Base-by-base conservation (phyloP, 2,329 filamentous ascomycete species). In the Akanthomyces muscarius region DNA sequence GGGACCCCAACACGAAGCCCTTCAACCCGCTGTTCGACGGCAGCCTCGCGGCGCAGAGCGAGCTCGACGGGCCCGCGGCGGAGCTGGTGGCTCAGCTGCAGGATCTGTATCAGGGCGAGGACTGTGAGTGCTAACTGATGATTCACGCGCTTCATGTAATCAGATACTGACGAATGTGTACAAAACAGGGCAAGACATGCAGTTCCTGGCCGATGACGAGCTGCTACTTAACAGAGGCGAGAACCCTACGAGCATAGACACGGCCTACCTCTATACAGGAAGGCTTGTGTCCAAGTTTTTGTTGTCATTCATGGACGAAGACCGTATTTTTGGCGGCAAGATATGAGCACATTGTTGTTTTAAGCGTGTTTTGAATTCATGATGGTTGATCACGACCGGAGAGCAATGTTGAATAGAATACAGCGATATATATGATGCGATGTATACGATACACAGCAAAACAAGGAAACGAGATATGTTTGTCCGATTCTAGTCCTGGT, bases 401-500 rank as follows among this genome's bases (percentile, higher is more conserved):
- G 45, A n/a, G 25, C 5, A 41, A 23, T 59, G 16, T 14, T 38
- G 10, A 16, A 41, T 41, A 52, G 23, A 16, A 33, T 45, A 45
- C 38, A n/a, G 30, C 21, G 36, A 53, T 25, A 53, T 25, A 48
- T 21, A 41, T 16, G 42, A 55, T 23, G 45, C 25, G n/a, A 50
- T 18, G 30, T 1, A 10, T 13, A 52, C 13, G 13, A 25, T 21
- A 52, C 52, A 61, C 23, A 52, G 8, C 38, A 44, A 44, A 16
- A 51, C 25, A 33, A 13, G 25, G n/a, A 44, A 33, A 53, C 57
- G 28, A 63, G 14, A 55, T 62, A 80, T 86, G 82, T 87, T 71
- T 82, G 83, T 83, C 83, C 82, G 79, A 78, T 80, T 81, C 81
- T 86, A 87, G 84, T 87, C 84, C 84, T 79, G 80, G 78, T 80